Evolutionary conservation across 202 grass and related monocot species (phyloP).

Genomic region (Brachypodium distachyon): DNA sequence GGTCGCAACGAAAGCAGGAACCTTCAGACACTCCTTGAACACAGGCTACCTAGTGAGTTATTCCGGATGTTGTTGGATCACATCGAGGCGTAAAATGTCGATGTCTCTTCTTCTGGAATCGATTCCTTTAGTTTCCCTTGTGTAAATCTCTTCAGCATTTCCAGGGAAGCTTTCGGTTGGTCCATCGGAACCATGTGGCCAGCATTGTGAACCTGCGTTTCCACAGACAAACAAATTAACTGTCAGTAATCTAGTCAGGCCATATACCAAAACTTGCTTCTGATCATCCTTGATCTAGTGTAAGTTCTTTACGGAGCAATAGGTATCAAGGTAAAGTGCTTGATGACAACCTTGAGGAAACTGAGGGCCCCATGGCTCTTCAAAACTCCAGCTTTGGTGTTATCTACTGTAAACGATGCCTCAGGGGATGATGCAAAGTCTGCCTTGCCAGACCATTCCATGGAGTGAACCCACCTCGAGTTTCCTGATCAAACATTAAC

Average conservation of each 20-base stretch:
- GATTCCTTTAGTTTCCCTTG: slow-evolving; percentile 51
- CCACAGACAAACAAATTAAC: not conserved
- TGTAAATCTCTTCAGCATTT: slow-evolving; percentile 75
- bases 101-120: not conserved
- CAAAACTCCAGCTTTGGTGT: slow-evolving; percentile 51
- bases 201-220: slow-evolving; percentile 67
- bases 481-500: slow-evolving; percentile 45
- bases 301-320: not conserved
- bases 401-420: slow-evolving; percentile 41
- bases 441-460: slow-evolving; percentile 92
- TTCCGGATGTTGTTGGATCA: slow-evolving; percentile 11
- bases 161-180: slow-evolving; percentile 71
- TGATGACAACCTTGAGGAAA: slow-evolving; percentile 65
- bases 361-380: slow-evolving; percentile 62
- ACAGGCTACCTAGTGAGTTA: not conserved
- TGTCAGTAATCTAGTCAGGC: not conserved
- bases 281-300: not conserved
- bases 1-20: too few relatives aligned
- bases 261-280: not conserved
- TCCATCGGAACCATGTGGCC: slow-evolving; percentile 96
- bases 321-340: not conserved
- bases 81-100: slow-evolving; percentile 18
- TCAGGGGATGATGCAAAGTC: slow-evolving; percentile 56
- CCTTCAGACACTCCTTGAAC: not conserved
- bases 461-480: slow-evolving; percentile 84